phyloP scores from a whole-genome alignment of 441 rosid genomes.

The Gossypium aridum region DNA sequence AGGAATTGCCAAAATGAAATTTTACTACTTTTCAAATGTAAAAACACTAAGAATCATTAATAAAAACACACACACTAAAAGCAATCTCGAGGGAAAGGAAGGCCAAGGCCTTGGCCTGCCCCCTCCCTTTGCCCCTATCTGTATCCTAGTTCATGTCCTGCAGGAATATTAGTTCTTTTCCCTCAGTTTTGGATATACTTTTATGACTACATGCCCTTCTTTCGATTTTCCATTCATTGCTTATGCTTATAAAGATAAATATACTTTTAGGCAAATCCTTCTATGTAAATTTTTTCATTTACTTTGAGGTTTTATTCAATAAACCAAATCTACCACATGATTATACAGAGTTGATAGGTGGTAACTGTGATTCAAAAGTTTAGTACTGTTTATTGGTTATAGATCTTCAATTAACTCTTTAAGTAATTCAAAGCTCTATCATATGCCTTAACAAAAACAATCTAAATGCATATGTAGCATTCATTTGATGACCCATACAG shows the following conservation, averaged over 20 bases:
- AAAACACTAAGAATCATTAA: neutral
- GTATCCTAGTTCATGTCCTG: neutral
- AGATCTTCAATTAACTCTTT: neutral
- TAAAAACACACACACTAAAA: neutral
- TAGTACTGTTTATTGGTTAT: neutral
- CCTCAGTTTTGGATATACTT: conserved; percentile 3
- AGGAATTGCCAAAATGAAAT: neutral
- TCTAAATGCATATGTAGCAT: neutral
- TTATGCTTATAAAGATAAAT: neutral
- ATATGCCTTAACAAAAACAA: neutral
- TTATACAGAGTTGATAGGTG: neutral
- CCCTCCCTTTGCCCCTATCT: neutral
- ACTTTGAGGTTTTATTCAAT: neutral
- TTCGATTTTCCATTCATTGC: neutral
- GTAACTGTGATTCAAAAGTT: neutral
- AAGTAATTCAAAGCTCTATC: neutral
- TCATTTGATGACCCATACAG: neutral
- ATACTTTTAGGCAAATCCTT: neutral
- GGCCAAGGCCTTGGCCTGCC: neutral
- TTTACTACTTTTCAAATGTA: neutral
- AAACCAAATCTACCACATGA: neutral
- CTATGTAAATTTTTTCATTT: neutral
- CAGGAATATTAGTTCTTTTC: conserved; percentile 3
- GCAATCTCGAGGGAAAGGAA: neutral
- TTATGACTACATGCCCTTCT: neutral